Conservation (phyloP, 139 green algal species). For the Picocystis salinarum region DNA sequence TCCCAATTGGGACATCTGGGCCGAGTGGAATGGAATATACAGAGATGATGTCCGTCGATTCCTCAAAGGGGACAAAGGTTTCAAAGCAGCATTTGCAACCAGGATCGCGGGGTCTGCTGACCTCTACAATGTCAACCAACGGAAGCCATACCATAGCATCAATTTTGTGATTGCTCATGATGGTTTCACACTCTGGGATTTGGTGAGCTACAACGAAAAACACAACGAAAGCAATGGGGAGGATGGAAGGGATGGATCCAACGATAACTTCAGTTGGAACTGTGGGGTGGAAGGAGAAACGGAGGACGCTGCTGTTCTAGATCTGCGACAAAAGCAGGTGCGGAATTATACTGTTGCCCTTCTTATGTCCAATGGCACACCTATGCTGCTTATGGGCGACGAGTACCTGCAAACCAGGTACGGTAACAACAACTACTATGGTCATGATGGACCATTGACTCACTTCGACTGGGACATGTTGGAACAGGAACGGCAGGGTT, state of each 20-base stretch:
- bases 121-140: conserved; percentile 64
- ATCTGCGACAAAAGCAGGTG: conserved; percentile 65
- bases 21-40: conserved; percentile 83
- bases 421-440: conserved; percentile 99
- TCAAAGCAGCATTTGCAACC: conserved; percentile 79
- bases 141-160: conserved; percentile 75
- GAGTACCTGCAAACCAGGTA: conserved; percentile 56
- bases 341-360: conserved; percentile 75
- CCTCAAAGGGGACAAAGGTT: conserved; percentile 47
- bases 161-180: conserved; percentile 95
- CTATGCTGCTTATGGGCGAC: conserved; percentile 86
- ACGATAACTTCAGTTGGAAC: conserved; percentile 98
- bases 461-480: conserved; percentile 48
- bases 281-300: conserved; percentile 79
- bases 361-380: conserved; percentile 69
- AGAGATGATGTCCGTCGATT: conserved; percentile 63
- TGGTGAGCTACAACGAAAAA: conserved; percentile 69
- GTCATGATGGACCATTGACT: conserved; percentile 61
- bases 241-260: conserved; percentile 52
- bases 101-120: conserved; percentile 69
- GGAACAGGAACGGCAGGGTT: conserved; percentile 16
- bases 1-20: conserved; percentile 80
- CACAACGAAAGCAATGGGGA: conserved; percentile 40
- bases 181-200: conserved; percentile 80
- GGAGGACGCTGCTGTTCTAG: conserved; percentile 30